These are phyloP conservation scores for Ogataea ganodermae DNA, from an alignment of 805 yeast genomes.

Conservation along the genomic window DNA sequence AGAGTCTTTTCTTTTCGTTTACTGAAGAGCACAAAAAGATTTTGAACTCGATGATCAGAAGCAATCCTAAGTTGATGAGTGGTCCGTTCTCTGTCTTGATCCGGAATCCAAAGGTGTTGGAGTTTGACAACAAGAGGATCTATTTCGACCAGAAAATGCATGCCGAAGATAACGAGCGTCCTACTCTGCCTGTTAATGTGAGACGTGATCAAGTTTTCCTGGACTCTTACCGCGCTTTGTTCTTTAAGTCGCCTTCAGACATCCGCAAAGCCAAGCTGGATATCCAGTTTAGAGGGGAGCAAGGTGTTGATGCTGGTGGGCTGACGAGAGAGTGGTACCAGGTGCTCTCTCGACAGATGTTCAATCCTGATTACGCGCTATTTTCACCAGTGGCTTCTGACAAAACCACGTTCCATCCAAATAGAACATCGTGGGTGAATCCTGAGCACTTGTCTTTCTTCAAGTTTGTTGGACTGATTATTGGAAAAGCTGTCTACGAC, in stretches of 20 bases:
- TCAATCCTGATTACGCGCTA: slow-evolving; percentile 91
- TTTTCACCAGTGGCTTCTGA: slow-evolving; percentile 91
- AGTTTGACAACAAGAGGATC: slow-evolving; percentile 90
- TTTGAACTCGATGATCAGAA: slow-evolving; percentile 86
- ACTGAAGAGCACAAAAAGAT: slow-evolving; percentile 87
- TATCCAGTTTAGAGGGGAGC: slow-evolving; percentile 86
- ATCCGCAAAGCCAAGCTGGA: slow-evolving; percentile 73
- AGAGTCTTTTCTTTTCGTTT: slow-evolving; percentile 77
- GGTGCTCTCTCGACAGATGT: slow-evolving; percentile 90
- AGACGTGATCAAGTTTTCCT: slow-evolving; percentile 89
- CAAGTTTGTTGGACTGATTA: slow-evolving; percentile 89
- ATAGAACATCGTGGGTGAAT: slow-evolving; percentile 85
- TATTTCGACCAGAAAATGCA: slow-evolving; percentile 80
- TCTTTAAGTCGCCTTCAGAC: slow-evolving; percentile 75
- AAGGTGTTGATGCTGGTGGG: slow-evolving; percentile 98
- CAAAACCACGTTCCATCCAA: slow-evolving; percentile 93
- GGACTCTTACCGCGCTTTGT: slow-evolving; percentile 83
- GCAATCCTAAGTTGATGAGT: slow-evolving; percentile 89
- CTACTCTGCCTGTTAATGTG: slow-evolving; percentile 63
- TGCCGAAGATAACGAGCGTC: slow-evolving; percentile 40
- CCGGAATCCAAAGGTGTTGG: slow-evolving; percentile 83
- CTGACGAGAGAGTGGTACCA: slow-evolving; percentile 97
- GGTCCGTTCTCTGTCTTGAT: slow-evolving; percentile 93
- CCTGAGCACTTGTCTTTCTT: slow-evolving; percentile 93
- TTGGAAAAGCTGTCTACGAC: slow-evolving; percentile 93